These are phyloP conservation scores for Rusavskia elegans DNA, from an alignment of 495 filamentous ascomycete genomes.

Conservation along the genomic window DNA sequence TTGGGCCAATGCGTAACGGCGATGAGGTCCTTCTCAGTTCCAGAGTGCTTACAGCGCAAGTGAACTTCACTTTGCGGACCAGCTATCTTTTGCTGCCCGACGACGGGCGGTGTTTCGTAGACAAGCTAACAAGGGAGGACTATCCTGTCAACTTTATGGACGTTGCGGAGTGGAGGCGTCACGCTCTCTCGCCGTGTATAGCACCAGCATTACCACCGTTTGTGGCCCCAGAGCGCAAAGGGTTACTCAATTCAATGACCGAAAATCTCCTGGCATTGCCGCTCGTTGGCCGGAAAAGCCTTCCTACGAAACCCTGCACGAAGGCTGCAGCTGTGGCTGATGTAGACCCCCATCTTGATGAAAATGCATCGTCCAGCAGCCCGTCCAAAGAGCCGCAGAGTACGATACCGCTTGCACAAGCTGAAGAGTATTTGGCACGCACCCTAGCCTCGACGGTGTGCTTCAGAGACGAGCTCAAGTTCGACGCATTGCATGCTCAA, in stretches of 20 bases:
- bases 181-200: slow-evolving; percentile 66
- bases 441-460: slow-evolving; percentile 51
- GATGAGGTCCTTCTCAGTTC: slow-evolving; percentile 84
- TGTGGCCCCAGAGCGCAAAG: slow-evolving; percentile 9
- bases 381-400: slow-evolving; percentile 22
- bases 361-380: slow-evolving; percentile 20
- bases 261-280: slow-evolving; percentile 11
- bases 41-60: slow-evolving; percentile 81
- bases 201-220: slow-evolving; percentile 37
- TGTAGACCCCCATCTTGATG: slow-evolving; percentile 13
- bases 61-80: slow-evolving; percentile 84
- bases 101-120: slow-evolving; percentile 76
- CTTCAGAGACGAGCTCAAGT: slow-evolving; percentile 60
- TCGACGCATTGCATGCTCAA: slow-evolving; percentile 38
- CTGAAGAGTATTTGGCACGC: slow-evolving; percentile 58
- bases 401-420: slow-evolving; percentile 34
- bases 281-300: not conserved
- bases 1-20: slow-evolving; percentile 78
- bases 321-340: slow-evolving; percentile 7
- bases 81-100: slow-evolving; percentile 76
- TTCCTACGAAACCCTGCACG: no score
- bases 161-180: slow-evolving; percentile 59
- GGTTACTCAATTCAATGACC: slow-evolving; percentile 31
- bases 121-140: slow-evolving; percentile 65
- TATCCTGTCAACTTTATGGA: slow-evolving; percentile 80